Conservation (phyloP, 1,284 basidiomycete genomes). For the Polyporus tsugae region DNA sequence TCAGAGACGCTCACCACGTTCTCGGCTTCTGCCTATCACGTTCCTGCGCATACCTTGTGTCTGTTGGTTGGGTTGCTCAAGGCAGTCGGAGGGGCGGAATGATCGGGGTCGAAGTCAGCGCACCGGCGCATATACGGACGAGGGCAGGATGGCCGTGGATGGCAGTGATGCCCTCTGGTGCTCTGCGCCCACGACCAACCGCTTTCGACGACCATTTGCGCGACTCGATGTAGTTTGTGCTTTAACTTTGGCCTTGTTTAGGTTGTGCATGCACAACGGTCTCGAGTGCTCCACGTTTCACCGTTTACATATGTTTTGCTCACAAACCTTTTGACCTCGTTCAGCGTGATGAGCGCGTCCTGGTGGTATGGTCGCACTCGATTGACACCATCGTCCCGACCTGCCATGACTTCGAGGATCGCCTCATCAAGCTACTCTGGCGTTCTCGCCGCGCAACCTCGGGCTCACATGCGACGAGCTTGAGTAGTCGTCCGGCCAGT, state of each 20-base stretch:
- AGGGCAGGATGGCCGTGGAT: not conserved
- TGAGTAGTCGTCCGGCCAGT: conserved; percentile 39
- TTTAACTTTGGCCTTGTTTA: too few relatives aligned
- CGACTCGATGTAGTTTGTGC: too few relatives aligned
- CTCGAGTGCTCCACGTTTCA: not conserved
- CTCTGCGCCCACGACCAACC: not conserved
- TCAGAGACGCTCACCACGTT: too few relatives aligned
- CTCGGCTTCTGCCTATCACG: conserved; percentile 7
- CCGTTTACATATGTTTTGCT: too few relatives aligned
- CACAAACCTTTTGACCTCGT: not conserved
- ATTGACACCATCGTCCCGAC: conserved; percentile 76
- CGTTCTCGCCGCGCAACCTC: conserved; percentile 40
- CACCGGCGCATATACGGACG: not conserved
- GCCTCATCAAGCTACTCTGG: conserved; percentile 84
- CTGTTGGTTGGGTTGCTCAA: not conserved
- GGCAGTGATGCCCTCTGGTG: not conserved
- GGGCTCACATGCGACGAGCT: conserved; percentile 35
- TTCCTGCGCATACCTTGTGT: not conserved
- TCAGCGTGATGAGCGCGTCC: conserved; percentile 77
- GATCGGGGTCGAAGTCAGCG: conserved; percentile 20
- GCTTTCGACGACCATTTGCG: too few relatives aligned
- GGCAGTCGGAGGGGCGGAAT: too few relatives aligned
- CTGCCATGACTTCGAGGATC: conserved; percentile 79
- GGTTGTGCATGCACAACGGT: too few relatives aligned
- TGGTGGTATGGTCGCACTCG: conserved; percentile 82